These are phyloP conservation scores for Leptodermis oblonga DNA, from an alignment of 257 asterid genomes.

Conservation along the genomic window DNA sequence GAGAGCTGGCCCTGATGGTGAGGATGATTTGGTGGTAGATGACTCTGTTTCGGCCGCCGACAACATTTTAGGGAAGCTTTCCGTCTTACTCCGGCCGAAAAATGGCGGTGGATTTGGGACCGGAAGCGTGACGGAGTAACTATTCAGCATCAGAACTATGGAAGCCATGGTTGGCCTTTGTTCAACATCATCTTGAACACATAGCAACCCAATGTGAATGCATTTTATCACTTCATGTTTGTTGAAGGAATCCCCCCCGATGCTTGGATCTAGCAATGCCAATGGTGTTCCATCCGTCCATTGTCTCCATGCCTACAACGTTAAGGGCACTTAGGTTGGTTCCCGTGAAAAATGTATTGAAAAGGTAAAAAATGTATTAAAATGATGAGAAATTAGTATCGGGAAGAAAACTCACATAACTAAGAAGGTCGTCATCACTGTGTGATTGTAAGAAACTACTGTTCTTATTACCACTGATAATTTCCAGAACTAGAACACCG, in stretches of 20 bases:
- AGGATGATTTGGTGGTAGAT: slow-evolving; percentile 15
- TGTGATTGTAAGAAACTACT: slow-evolving; percentile 10
- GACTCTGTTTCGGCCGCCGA: background rate
- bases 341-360: too few species aligned
- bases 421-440: slow-evolving; percentile 6
- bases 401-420: slow-evolving; percentile 22
- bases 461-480: slow-evolving; percentile 20
- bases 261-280: slow-evolving; percentile 24
- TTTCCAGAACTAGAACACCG: slow-evolving; percentile 27
- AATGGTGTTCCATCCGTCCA: slow-evolving; percentile 31
- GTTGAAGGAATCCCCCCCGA: slow-evolving; percentile 8
- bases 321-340: background rate
- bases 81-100: slow-evolving; percentile 7
- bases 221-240: slow-evolving; percentile 24
- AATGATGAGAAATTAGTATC: too few species aligned
- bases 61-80: background rate
- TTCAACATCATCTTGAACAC: slow-evolving; percentile 26
- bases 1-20: slow-evolving; percentile 3
- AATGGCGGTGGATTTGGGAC: slow-evolving; percentile 22
- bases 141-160: slow-evolving; percentile 24
- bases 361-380: too few species aligned
- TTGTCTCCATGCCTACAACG: slow-evolving; percentile 25
- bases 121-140: slow-evolving; percentile 6
- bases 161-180: slow-evolving; percentile 30
- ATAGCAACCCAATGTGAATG: slow-evolving; percentile 23